Evolutionary conservation across 73 alveolate genomes (phyloP), one percentile per base, ranked within the genome.

Genomic region (Uronychia binucleata): DNA sequence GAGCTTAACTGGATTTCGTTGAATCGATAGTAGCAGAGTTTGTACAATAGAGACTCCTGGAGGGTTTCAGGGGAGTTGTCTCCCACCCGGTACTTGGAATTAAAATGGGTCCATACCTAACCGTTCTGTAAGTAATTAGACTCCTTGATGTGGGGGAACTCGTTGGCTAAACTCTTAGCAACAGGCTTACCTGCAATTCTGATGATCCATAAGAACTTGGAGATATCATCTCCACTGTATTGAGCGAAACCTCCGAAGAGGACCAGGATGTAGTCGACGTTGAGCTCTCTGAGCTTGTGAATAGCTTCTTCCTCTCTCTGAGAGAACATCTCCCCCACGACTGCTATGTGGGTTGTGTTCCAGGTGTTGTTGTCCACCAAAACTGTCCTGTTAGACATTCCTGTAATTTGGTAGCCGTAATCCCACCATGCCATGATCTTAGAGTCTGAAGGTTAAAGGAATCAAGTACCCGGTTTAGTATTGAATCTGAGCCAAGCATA

Each of bases 201-300:
- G 79, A 95, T 90, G 93, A 95, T 92, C 98, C 98, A 95, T 28
- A 95, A 83, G 91, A 95, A 95, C 86, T 95, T 95, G 74, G 95
- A 93, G 30, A 95, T 84, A 81, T 95, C 98, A 87, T 95, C 98
- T 30, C 98, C 98, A 33, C 94, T 83, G 93, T 95, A 95, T 46
- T 90, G 93, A 28, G 95, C 81, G 84, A 81, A 82, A 31, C 98
- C 98, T 29, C 98, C 98, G 74, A 93, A 95, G 74, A 95, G 86
- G 75, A 95, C 94, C 33, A 95, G 80, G 32, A 95, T 96, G 89
- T 90, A 95, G 92, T 89, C 89, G 0, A 97, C 98, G 87, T 95
- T 97, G 58, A 95, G 91, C 85, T 79, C 84, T 82, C 86, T 90
- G 26, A 95, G 93, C 35, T 93, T 82, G 82, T 94, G 86, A 86